Evolutionary conservation across 2,329 filamentous ascomycete species (phyloP).

Genomic region (Alternaria gaisen): DNA sequence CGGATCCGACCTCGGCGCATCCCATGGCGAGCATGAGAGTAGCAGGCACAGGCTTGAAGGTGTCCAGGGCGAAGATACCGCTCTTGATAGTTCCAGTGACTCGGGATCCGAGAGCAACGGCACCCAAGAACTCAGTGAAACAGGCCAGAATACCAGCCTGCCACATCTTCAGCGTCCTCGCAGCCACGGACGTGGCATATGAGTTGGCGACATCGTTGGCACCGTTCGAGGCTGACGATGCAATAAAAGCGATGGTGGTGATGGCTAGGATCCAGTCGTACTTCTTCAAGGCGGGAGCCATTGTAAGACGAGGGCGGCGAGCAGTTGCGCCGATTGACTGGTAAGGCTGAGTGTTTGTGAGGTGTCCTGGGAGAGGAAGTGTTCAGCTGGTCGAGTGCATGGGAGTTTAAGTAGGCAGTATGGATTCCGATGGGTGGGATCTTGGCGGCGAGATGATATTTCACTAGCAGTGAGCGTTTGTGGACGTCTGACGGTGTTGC

Average conservation of each 20-base stretch:
- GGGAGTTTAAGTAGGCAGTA: conserved; percentile 10
- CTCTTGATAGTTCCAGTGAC: conserved; percentile 70
- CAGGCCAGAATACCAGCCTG: conserved; percentile 61
- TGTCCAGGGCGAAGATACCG: conserved; percentile 62
- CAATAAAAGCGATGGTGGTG: conserved; percentile 49
- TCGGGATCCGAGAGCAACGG: conserved; percentile 61
- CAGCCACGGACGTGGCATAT: conserved; percentile 57
- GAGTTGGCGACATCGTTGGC: conserved; percentile 66
- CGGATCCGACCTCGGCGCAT: conserved; percentile 56
- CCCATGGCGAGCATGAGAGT: conserved; percentile 68
- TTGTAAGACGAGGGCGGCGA: conserved; percentile 5
- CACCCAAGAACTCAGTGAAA: conserved; percentile 62
- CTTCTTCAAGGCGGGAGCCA: conserved; percentile 18
- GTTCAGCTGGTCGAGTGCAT: not conserved
- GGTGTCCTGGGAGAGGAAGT: not conserved
- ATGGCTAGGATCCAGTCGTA: conserved; percentile 56
- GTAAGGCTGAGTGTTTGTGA: not conserved
- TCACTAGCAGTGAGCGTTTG: conserved; percentile 1
- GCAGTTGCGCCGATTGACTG: conserved; percentile 6
- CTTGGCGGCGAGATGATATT: conserved; percentile 1
- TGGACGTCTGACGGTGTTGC: conserved; percentile 4
- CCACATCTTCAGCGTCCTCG: conserved; percentile 61
- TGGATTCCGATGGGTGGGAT: not conserved
- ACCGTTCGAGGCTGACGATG: conserved; percentile 50
- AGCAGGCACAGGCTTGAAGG: conserved; percentile 59